A percentile compares a stretch with the other conserved stretches of the same genome.
phyloP scores from a whole-genome alignment of 306 rosid genomes.

The Dalbergia cultrata region DNA sequence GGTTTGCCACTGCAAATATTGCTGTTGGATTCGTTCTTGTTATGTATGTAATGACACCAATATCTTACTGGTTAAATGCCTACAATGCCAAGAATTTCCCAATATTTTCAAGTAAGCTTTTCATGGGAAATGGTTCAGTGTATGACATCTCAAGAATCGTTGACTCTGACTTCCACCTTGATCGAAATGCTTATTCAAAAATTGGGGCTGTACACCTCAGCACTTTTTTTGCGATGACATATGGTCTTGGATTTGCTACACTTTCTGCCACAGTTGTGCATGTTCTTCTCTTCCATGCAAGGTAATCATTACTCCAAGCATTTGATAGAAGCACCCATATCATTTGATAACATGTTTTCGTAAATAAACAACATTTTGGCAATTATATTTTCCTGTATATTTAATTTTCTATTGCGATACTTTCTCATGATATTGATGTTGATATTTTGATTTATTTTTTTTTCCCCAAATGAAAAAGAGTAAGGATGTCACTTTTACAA shows the following conservation, averaged over 20 bases:
- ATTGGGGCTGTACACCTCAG: constrained; percentile 72
- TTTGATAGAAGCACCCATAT: constrained; percentile 4
- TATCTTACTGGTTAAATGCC: constrained; percentile 57
- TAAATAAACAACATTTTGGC: no score
- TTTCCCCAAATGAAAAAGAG: no score
- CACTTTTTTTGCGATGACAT: constrained; percentile 79
- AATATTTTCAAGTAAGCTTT: constrained; percentile 66
- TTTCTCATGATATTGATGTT: neutral
- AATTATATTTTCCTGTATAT: no score
- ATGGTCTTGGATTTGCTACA: constrained; percentile 82
- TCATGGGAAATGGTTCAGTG: constrained; percentile 63
- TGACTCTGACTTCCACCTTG: constrained; percentile 73
- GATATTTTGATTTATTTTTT: no score
- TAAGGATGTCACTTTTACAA: no score
- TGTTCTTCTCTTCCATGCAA: constrained; percentile 76
- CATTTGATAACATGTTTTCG: no score
- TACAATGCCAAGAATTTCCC: constrained; percentile 75
- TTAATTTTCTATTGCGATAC: no score
- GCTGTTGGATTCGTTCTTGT: constrained; percentile 64
- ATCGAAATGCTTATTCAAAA: constrained; percentile 57
- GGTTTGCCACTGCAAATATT: constrained; percentile 79
- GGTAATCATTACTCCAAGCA: constrained; percentile 49
- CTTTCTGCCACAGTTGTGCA: constrained; percentile 81
- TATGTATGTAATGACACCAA: constrained; percentile 82
- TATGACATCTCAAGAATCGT: constrained; percentile 69